Evolutionary conservation across 129 eudicot genomes (phyloP), one percentile per base, ranked within the genome.

Genomic region (Smallanthus sonchifolius): DNA sequence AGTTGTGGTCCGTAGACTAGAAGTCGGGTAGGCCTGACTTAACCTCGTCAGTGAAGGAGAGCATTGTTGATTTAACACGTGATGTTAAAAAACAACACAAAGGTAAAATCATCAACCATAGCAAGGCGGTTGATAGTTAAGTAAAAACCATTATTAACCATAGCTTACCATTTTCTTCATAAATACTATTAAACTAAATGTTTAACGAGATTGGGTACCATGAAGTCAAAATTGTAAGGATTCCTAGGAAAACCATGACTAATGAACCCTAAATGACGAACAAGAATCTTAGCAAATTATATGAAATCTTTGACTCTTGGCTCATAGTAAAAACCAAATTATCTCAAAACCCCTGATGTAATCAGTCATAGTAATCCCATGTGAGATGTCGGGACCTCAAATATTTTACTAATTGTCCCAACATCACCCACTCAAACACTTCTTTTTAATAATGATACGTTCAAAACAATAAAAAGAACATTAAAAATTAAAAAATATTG

Each of bases 291-390:
- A 44, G 16, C 47, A n/a, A 67, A 40, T 28, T 39, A 45, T 72
- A 24, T 52, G 78, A 72, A 34, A 79, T 72, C 82, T 79, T 72
- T 64, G 82, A 79, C 78, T 52, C 59, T 24, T 40, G 67, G 74
- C 47, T 76, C 35, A 54, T 7, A 32, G 74, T 76, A 51, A 76
- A 76, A 67, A 66, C 45, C 24, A 67, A 37, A 68, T 77, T 42
- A 77, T 56, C 69, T 68, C 15, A 77, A 78, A 64, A 6, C 61
- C 48, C 67, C 60, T 57, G 75, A 71, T 52, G 24, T 56, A 61
- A 32, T 3, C 17, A 43, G n/a, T 69, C 52, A 60, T 60, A 61
- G 57, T 64, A 51, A n/a, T 9, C 43, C 82, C 83, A 79, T 79
- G 83, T 79, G 78, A 65, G 42, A 54, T 79, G 83, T 79, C 74